Percentiles rank a stretch among this genome's conserved stretches.
These are phyloP conservation scores for Rhizopus arrhizus DNA, from an alignment of 371 early-diverging fungal species.

Conservation along the genomic window DNA sequence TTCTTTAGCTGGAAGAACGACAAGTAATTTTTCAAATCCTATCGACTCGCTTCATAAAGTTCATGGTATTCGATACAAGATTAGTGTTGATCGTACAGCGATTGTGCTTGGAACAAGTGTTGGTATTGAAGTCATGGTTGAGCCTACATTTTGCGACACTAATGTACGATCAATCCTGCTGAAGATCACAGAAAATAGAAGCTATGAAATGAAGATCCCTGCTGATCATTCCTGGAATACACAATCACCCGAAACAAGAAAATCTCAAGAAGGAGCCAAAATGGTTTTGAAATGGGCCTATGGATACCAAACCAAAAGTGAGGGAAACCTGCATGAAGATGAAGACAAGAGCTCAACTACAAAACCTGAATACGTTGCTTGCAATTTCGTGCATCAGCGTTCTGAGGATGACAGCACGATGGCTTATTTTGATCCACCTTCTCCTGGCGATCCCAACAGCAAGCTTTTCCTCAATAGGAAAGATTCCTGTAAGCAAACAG, in stretches of 20 bases:
- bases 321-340: constrained; percentile 4
- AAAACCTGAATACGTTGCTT: background rate
- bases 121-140: constrained; percentile 38
- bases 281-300: constrained; percentile 48
- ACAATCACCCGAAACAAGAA: constrained; percentile 22
- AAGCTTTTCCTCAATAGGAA: background rate
- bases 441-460: background rate
- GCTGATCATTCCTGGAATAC: constrained; percentile 14
- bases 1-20: constrained; percentile 34
- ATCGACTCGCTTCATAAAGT: background rate
- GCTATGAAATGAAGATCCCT: constrained; percentile 39
- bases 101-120: constrained; percentile 46
- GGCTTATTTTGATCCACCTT: constrained; percentile 21
- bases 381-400: constrained; percentile 13
- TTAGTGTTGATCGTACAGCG: constrained; percentile 43
- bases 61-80: constrained; percentile 37
- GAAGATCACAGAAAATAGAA: constrained; percentile 25
- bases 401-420: background rate
- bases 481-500: background rate
- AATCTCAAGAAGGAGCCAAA: constrained; percentile 15
- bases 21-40: constrained; percentile 24
- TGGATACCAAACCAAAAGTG: background rate
- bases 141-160: constrained; percentile 26
- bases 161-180: constrained; percentile 28
- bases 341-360: constrained; percentile 4